Conservation (phyloP, 352 stramenopile species). For the Phytophthora pistaciae region DNA sequence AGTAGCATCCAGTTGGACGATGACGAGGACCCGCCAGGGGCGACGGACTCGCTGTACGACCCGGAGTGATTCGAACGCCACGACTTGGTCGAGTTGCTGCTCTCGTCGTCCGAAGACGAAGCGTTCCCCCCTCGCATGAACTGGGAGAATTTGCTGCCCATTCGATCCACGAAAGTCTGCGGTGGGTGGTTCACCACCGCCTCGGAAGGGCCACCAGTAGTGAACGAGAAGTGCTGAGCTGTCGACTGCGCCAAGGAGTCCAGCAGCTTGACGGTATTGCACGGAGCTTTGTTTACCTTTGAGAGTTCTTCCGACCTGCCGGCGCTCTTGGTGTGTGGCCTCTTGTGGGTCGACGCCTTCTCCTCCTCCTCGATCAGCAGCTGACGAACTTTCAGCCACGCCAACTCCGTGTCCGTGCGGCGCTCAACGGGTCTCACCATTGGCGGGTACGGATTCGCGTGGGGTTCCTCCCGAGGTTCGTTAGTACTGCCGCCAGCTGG, state of each 20-base stretch:
- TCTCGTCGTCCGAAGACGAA: slow-evolving; percentile 8
- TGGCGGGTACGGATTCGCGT: background rate
- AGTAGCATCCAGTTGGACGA: slow-evolving; percentile 46
- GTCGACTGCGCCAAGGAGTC: slow-evolving; percentile 40
- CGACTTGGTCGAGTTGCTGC: slow-evolving; percentile 2
- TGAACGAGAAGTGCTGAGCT: slow-evolving; percentile 1
- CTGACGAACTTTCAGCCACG: slow-evolving; percentile 45
- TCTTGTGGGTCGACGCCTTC: slow-evolving; percentile 19
- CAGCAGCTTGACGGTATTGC: slow-evolving; percentile 37
- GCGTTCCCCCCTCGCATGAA: slow-evolving; percentile 16
- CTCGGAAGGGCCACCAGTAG: slow-evolving; percentile 5
- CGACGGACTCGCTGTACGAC: background rate
- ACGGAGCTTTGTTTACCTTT: slow-evolving; percentile 31
- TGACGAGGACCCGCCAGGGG: background rate
- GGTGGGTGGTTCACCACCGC: background rate
- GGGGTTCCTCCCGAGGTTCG: slow-evolving; percentile 1
- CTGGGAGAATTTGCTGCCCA: slow-evolving; percentile 20
- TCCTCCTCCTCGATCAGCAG: slow-evolving; percentile 46
- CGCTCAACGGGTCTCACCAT: slow-evolving; percentile 22
- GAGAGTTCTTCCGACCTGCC: slow-evolving; percentile 33
- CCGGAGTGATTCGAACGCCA: background rate
- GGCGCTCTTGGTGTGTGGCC: slow-evolving; percentile 9
- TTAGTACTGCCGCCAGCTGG: background rate
- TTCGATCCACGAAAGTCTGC: slow-evolving; percentile 14
- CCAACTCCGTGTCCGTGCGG: slow-evolving; percentile 41